phyloP scores from a whole-genome alignment of 2,329 filamentous ascomycete species.

The Ciborinia camelliae region DNA sequence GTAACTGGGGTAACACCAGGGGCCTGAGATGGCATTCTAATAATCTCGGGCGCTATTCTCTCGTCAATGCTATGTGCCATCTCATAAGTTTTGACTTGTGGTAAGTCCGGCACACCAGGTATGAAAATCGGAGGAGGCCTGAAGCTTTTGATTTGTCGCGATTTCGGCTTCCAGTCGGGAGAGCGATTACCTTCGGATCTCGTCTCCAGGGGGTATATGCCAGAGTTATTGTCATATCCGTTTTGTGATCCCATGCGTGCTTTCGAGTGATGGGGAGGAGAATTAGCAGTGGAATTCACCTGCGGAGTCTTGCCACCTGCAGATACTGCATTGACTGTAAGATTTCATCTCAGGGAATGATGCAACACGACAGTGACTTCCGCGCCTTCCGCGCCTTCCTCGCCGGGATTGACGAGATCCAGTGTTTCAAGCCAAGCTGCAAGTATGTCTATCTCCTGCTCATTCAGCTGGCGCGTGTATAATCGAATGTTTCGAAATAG shows the following conservation, averaged over 20 bases:
- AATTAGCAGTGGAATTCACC: background rate
- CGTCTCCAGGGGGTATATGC: background rate
- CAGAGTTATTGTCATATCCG: background rate
- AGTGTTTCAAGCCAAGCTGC: conserved; percentile 3
- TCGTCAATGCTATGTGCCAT: background rate
- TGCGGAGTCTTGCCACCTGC: background rate
- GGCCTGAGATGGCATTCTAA: background rate
- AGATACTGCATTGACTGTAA: background rate
- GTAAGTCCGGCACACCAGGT: background rate
- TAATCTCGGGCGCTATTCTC: background rate
- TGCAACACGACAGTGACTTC: background rate
- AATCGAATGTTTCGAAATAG: background rate
- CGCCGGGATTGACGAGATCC: background rate
- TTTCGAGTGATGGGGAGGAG: background rate
- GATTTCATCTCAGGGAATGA: background rate
- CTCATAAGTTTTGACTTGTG: background rate
- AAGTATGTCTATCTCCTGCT: background rate
- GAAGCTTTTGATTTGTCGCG: background rate
- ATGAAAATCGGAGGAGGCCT: background rate
- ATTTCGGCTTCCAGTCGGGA: background rate
- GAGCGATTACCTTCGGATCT: background rate
- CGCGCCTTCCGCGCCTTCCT: background rate
- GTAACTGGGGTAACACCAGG: background rate
- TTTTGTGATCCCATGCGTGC: background rate
- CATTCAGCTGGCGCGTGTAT: background rate